Conservation (phyloP, 495 filamentous ascomycete genomes). For the Cercophora scortea region DNA sequence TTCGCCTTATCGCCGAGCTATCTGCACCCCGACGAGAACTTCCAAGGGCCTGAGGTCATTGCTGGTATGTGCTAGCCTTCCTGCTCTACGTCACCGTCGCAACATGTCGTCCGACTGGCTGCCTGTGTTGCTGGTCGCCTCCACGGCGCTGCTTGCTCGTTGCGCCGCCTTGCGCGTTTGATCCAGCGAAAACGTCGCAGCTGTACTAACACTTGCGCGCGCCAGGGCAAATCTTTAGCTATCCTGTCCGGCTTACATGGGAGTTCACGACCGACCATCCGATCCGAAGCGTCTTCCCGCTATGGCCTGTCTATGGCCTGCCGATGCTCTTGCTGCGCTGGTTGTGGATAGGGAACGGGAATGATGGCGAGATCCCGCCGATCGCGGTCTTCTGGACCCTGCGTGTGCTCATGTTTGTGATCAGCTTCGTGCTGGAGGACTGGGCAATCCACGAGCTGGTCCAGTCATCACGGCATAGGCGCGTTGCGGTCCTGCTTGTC, state of each 20-base stretch:
- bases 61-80: slow-evolving; percentile 62
- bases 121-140: too few relatives aligned
- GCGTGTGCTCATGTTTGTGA: slow-evolving; percentile 78
- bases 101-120: too few relatives aligned
- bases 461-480: slow-evolving; percentile 62
- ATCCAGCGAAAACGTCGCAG: not conserved
- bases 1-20: slow-evolving; percentile 93
- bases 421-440: slow-evolving; percentile 94
- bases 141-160: too few relatives aligned
- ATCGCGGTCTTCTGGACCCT: slow-evolving; percentile 81
- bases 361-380: slow-evolving; percentile 53
- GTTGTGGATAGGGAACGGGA: slow-evolving; percentile 62
- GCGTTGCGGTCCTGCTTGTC: slow-evolving; percentile 65
- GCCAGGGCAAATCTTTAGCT: slow-evolving; percentile 80
- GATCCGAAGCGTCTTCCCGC: slow-evolving; percentile 88
- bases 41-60: slow-evolving; percentile 95
- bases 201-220: not conserved
- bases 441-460: slow-evolving; percentile 93
- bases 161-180: not conserved
- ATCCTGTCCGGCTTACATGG: slow-evolving; percentile 81
- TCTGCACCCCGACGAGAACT: slow-evolving; percentile 96
- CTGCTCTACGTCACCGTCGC: too few relatives aligned
- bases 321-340: slow-evolving; percentile 87
- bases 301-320: slow-evolving; percentile 89
- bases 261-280: slow-evolving; percentile 83